Conservation (phyloP, 495 filamentous ascomycete genomes). For the Aspergillus indologenus region DNA sequence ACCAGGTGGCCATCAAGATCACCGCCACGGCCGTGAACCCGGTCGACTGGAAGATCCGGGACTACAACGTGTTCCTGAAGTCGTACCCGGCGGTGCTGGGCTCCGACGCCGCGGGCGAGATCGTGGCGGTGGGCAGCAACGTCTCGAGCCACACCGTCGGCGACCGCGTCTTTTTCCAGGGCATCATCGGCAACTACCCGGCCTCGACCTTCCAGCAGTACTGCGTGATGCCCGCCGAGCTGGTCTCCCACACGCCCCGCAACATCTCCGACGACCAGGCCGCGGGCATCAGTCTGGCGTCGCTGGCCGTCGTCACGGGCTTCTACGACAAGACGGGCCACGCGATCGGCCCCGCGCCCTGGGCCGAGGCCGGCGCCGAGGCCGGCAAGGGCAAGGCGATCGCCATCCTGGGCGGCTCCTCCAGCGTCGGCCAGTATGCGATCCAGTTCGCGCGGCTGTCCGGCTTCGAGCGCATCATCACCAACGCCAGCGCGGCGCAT, state of each 20-base stretch:
- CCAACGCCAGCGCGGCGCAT: slow-evolving; percentile 42
- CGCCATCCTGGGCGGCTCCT: slow-evolving; percentile 47
- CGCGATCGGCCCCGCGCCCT: slow-evolving; percentile 17
- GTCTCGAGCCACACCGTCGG: slow-evolving; percentile 30
- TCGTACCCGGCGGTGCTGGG: slow-evolving; percentile 41
- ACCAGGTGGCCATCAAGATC: slow-evolving; percentile 30
- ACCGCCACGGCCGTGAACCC: slow-evolving; percentile 48
- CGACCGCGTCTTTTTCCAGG: slow-evolving; percentile 36
- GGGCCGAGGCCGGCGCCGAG: slow-evolving; percentile 20
- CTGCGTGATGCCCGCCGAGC: slow-evolving; percentile 27
- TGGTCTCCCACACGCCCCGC: slow-evolving; percentile 33
- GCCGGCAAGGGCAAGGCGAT: slow-evolving; percentile 29
- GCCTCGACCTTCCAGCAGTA: slow-evolving; percentile 43
- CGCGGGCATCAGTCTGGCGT: slow-evolving; percentile 37
- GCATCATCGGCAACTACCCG: slow-evolving; percentile 26
- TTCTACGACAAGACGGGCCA: slow-evolving; percentile 27
- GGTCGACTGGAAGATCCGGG: slow-evolving; percentile 35
- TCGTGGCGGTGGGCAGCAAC: slow-evolving; percentile 32
- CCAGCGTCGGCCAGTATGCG: slow-evolving; percentile 39
- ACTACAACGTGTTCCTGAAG: slow-evolving; percentile 26
- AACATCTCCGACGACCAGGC: slow-evolving; percentile 40
- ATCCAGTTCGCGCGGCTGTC: slow-evolving; percentile 41
- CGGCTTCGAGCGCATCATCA: slow-evolving; percentile 43
- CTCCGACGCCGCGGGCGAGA: slow-evolving; percentile 38
- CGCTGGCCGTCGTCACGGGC: slow-evolving; percentile 31